Base-by-base conservation (phyloP, 495 filamentous ascomycete genomes). In the Xylaria curta region DNA sequence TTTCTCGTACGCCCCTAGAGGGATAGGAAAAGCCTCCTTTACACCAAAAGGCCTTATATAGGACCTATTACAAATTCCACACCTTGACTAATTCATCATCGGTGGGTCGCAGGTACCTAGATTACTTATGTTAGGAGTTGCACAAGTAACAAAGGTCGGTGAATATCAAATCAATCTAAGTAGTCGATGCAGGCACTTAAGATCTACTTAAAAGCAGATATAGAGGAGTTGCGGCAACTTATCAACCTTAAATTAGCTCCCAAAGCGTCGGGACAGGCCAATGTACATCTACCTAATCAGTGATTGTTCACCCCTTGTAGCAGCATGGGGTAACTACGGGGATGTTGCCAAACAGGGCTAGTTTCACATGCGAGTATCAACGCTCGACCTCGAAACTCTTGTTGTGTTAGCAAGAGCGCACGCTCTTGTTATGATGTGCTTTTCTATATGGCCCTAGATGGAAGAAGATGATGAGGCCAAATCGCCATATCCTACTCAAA, bases 161-260 rank as follows among this genome's bases (percentile, higher is more conserved):
- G 6, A 10, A 24, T 51, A 51, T 21, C n/a, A 21, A 51, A 51
- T 51, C n/a, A 51, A 51, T 51, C n/a, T 3, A 51, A n/a, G 47
- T 51, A 21, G 6, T 7, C 15, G 15, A 46, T 51, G 9, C 8
- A 12, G 9, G n/a, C n/a, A 21, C 47, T n/a, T 24, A 21, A 51
- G 47, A 51, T 21, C 19, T 42, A n/a, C n/a, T n/a, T n/a, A 42
- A 42, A 12, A 42, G 38, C n/a, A 51, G 19, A 24, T 51, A 53
- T 53, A 26, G 10, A 26, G 49, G 49, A 26, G 28, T n/a, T 28
- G 54, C 28, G 7, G 54, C 21, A 26, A 26, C 49, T 53, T 36
- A 26, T 59, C 7, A 59, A 59, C 7, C 28, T 59, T 59, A 59
- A n/a, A 59, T 59, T 59, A 19, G 28, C 54, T 59, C 17, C 54